Percentiles rank a stretch among this genome's conserved stretches.
Conservation (phyloP, 2,329 filamentous ascomycete genomes). For the Malbranchea zuffiana region DNA sequence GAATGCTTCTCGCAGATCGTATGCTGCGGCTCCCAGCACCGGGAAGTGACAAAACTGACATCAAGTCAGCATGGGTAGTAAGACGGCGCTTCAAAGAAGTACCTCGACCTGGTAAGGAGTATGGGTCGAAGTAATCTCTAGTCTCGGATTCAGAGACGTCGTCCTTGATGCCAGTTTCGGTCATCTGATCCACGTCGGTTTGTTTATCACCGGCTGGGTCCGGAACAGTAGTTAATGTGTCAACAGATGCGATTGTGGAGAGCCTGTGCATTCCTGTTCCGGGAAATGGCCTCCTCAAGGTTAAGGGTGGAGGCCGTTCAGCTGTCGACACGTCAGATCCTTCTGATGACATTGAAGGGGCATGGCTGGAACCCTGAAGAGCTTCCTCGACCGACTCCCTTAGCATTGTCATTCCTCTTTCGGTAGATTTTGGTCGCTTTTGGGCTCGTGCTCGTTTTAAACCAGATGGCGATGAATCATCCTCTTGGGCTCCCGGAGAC, state of each 20-base stretch:
- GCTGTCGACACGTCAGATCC: conserved; percentile 28
- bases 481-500: neutral
- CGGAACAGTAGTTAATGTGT: conserved; percentile 34
- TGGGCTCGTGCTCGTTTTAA: conserved; percentile 19
- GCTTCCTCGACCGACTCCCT: conserved; percentile 20
- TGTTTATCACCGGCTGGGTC: neutral
- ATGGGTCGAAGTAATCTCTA: conserved; percentile 36
- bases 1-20: conserved; percentile 65
- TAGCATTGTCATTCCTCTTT: conserved; percentile 16
- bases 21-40: conserved; percentile 52
- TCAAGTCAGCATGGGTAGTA: conserved; percentile 85
- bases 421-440: conserved; percentile 13
- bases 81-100: conserved; percentile 57
- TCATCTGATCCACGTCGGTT: neutral
- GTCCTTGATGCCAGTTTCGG: conserved; percentile 7
- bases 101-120: conserved; percentile 39
- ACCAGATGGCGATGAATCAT: conserved; percentile 1
- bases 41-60: conserved; percentile 73
- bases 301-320: conserved; percentile 31
- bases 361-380: conserved; percentile 18
- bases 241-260: conserved; percentile 49
- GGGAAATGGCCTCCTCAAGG: conserved; percentile 39
- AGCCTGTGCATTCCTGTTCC: conserved; percentile 43
- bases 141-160: conserved; percentile 28
- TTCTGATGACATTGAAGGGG: conserved; percentile 25